Evolutionary conservation across 768 basidiomycete genomes (phyloP), one percentile per base, ranked within the genome.

Genomic region (Coprinopsis sp.): DNA sequence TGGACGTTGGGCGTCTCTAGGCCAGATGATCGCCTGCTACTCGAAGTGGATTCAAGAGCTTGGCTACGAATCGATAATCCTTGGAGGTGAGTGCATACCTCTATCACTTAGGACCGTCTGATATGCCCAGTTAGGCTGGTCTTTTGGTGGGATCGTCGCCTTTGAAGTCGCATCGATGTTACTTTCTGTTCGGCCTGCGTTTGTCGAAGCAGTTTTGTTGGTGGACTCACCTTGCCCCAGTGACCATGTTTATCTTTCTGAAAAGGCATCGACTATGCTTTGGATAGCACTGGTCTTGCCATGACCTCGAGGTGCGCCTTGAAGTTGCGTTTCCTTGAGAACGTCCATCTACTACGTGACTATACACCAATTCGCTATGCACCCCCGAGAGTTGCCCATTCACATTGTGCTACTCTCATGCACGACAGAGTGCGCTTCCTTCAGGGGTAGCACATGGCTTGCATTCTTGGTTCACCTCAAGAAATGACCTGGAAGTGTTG

Each of bases 81-180:
- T 87, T 2, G 84, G 84, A 59, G 85, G 85, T 82, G 50, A 44
- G 70, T 54, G 24, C 21, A 28, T 33, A n/a, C 39, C 13, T 33
- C 21, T 23, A 8, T 22, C 13, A 22, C 3, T 23, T 22, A 18
- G 27, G 4, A 1, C 18, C 28, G 29, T 47, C 37, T 31, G 24
- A 50, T 18, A 3, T 23, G 33, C 49, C 5, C 47, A 25, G 28
- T 4, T 33, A 87, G 86, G 86, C 0, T 89, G 85, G 85, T 89
- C 86, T 2, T 84, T 89, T 51, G 86, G 86, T 11, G 86, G 85
- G 2, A 78, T 86, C 3, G 76, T 78, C 0, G 83, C 86, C 0
- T 87, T 78, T 54, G 86, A 87, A 54, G 64, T 77, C 2, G 77
- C 80, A 71, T 87, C 30, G 46, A 22, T 14, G 49, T n/a, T n/a